A percentile compares a stretch with the other conserved stretches of the same genome.
phyloP scores from a whole-genome alignment of 306 rosid species.

The Crotalaria pallida region DNA sequence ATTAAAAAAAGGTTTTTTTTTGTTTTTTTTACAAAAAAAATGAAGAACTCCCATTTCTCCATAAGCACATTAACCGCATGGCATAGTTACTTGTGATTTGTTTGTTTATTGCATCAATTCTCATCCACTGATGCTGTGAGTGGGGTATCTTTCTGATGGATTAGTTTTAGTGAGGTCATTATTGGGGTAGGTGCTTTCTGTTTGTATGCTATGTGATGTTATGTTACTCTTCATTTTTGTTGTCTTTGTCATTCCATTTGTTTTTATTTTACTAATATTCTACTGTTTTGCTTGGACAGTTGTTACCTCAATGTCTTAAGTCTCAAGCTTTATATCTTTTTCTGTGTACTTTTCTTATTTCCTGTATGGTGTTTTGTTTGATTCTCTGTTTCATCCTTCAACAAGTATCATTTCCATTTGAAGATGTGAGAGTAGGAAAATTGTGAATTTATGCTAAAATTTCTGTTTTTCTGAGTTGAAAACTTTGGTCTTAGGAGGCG shows the following conservation, averaged over 20 bases:
- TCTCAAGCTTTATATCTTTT: background rate
- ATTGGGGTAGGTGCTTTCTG: constrained; percentile 21
- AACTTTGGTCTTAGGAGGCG: background rate
- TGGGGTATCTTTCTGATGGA: constrained; percentile 26
- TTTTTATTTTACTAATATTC: no score
- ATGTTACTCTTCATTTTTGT: constrained; percentile 8
- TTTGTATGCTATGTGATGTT: no score
- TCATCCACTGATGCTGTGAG: constrained; percentile 11
- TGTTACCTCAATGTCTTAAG: background rate
- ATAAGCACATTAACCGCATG: background rate
- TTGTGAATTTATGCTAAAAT: constrained; percentile 9
- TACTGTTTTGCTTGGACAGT: background rate
- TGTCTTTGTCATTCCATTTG: background rate
- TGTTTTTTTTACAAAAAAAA: background rate
- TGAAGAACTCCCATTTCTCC: background rate
- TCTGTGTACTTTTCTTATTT: background rate
- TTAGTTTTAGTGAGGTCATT: constrained; percentile 27
- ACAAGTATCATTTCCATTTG: background rate
- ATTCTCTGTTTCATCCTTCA: constrained; percentile 1
- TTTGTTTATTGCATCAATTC: constrained; percentile 7
- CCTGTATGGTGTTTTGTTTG: constrained; percentile 6
- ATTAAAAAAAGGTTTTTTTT: no score
- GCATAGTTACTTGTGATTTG: background rate
- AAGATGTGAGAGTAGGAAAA: constrained; percentile 12
- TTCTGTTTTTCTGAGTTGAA: background rate